phyloP scores from a whole-genome alignment of 345 rosid species.

The Physaria fendleri region DNA sequence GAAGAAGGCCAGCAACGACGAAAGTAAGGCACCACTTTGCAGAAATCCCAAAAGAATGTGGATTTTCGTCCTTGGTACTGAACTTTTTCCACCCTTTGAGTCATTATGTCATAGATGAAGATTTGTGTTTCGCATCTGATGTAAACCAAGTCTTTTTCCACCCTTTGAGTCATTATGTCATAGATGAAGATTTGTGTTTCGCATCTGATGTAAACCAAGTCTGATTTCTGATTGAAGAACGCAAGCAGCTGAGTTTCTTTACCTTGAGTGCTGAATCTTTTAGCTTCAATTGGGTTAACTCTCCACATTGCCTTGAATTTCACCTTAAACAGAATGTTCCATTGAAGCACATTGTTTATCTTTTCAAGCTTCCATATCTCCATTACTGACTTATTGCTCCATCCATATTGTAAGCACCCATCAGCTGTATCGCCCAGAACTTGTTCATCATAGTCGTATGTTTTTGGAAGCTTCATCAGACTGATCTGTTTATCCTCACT shows the following conservation, averaged over 20 bases:
- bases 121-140: conserved; percentile 43
- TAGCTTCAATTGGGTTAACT: conserved; percentile 32
- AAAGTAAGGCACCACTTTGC: conserved; percentile 48
- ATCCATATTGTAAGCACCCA: conserved; percentile 50
- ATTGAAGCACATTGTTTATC: conserved; percentile 14
- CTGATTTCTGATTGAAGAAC: conserved; percentile 35
- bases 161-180: conserved; percentile 8
- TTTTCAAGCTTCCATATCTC: conserved; percentile 55
- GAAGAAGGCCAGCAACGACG: conserved; percentile 48
- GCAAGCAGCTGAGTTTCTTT: conserved; percentile 53
- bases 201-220: conserved; percentile 40
- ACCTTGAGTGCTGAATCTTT: conserved; percentile 17
- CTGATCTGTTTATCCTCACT: conserved; percentile 33
- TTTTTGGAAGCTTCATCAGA: conserved; percentile 42
- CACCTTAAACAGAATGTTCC: conserved; percentile 40
- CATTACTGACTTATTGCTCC: conserved; percentile 41
- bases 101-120: conserved; percentile 23
- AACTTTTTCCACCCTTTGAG: conserved; percentile 30
- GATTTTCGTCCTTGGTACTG: conserved; percentile 46
- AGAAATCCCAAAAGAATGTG: conserved; percentile 43
- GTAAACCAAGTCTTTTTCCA: conserved; percentile 36
- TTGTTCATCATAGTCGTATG: conserved; percentile 44
- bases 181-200: conserved; percentile 37
- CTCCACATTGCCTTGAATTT: conserved; percentile 51
- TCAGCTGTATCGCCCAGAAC: conserved; percentile 52